These are phyloP conservation scores for Fusarium temperatum DNA, from an alignment of 2,329 filamentous ascomycete species.

Conservation along the genomic window DNA sequence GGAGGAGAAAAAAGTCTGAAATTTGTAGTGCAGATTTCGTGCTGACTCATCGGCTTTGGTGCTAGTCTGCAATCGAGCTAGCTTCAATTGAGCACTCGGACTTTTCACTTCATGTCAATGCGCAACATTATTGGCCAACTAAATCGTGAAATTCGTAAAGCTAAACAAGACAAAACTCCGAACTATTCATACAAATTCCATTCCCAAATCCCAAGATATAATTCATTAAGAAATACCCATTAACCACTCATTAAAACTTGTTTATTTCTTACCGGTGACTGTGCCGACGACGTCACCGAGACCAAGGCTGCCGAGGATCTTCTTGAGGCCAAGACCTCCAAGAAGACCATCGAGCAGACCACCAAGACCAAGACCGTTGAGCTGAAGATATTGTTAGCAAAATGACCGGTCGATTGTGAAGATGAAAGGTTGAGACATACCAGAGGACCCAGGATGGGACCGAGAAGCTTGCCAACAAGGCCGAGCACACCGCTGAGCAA, in stretches of 20 bases:
- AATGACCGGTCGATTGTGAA: background rate
- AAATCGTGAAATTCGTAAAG: slow-evolving; percentile 24
- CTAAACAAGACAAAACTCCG: slow-evolving; percentile 26
- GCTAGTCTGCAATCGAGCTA: background rate
- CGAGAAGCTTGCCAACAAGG: slow-evolving; percentile 78
- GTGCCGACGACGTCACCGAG: slow-evolving; percentile 58
- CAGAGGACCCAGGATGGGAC: slow-evolving; percentile 38
- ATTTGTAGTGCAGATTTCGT: slow-evolving; percentile 26
- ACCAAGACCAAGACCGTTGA: slow-evolving; percentile 84
- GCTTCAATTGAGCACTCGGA: background rate
- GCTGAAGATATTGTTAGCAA: slow-evolving; percentile 46
- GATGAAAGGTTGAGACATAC: slow-evolving; percentile 4
- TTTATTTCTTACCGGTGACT: slow-evolving; percentile 49
- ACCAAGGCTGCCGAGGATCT: slow-evolving; percentile 78
- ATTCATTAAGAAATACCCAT: slow-evolving; percentile 8
- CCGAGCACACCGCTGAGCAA: slow-evolving; percentile 84
- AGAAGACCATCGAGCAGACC: slow-evolving; percentile 82
- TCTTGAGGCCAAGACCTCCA: slow-evolving; percentile 78
- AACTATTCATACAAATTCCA: slow-evolving; percentile 15
- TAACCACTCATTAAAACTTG: background rate
- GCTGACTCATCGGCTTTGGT: slow-evolving; percentile 18
- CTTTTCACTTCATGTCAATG: background rate
- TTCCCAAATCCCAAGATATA: background rate
- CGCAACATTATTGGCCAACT: slow-evolving; percentile 16
- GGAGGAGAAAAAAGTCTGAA: slow-evolving; percentile 25